Evolutionary conservation across 2,329 filamentous ascomycete genomes (phyloP), one percentile per base, ranked within the genome.

Genomic region (Xylariaceae sp.): DNA sequence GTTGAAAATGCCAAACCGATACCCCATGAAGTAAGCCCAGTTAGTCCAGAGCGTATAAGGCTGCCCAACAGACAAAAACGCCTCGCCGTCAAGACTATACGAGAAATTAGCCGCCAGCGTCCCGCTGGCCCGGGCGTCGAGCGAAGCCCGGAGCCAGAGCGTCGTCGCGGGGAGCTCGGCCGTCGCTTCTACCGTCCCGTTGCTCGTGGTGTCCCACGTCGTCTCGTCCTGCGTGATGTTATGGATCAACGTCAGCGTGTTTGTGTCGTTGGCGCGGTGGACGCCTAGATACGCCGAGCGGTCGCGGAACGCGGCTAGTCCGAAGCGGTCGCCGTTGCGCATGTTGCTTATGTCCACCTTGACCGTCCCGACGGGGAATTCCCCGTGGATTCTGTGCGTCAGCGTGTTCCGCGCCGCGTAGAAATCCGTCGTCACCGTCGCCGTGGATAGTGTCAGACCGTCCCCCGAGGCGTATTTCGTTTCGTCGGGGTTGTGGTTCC

Each of bases 401-500:
- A 79, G 62, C 2, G 76, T 78, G 60, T 78, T 78, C 13, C 75
- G 66, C 4, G 76, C 75, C 0, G 61, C 58, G 52, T 71, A 78
- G 2, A 83, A 63, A 59, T 83, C 79, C 15, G 69, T 66, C 0
- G 80, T 84, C 0, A 81, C 72, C 0, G 75, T 78, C 1, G 76
- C 76, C 2, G 80, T 76, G 22, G 65, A 67, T 1, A 84, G 69
- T 0, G 68, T 71, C 3, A 84, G 60, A 2, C 77, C 76, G 29
- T 73, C 67, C 36, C 69, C 63, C 7, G 80, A 68, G 2, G 61
- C 63, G 61, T 67, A 84, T 6, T 73, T 75, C 12, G 65, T 68
- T 1, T 65, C 70, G 53, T 84, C 79, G 0, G 81, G 80, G 63
- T 83, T 83, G 60, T 84, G 80, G 61, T 84, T 84, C 80, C 80